Base-by-base conservation (phyloP, 306 rosid genomes). In the Potentilla sterilis region DNA sequence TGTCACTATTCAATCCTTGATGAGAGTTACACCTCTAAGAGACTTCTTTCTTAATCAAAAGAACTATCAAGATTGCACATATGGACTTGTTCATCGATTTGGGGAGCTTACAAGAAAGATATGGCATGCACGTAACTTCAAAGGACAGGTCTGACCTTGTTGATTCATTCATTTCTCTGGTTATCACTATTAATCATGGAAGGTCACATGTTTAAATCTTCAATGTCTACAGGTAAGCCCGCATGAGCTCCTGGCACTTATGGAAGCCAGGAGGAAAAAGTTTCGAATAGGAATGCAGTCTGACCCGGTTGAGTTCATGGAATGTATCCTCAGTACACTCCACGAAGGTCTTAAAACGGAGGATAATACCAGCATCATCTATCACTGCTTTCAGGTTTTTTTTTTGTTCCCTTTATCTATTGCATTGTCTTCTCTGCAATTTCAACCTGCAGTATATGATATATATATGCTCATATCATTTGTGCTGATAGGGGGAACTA, bases 51-150 rank as follows among this genome's bases (percentile, higher is more conserved):
- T 95, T 55, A 90, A 92, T 67, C 99, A 97, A 13, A 86, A 89
- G 77, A 92, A 90, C 76, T 95, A 92, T 79, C 91, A 84, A 73
- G 96, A 88, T 74, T 89, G 92, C 79, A 89, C 86, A 85, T 90
- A 97, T 75, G 88, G 87, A 22, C 97, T 95, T 85, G 99, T 92
- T 78, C 99, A 89, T 51, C 91, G 97, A 54, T 95, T 90, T 81
- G 97, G 98, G 61, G 98, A 95, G 81, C 97, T 95, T 75, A 92
- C 98, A 18, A 88, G 98, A 77, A 95, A 95, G 90, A 89, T 95
- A 80, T 92, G 98, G 98, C 98, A 92, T 84, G 87, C 98, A 28
- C 85, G 97, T 37, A 95, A 92, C 83, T 92, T 95, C 57, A 95
- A 95, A 82, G 98, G 98, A 86, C 98, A 92, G 96, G 99, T 95